Evolutionary conservation across 306 rosid species (phyloP).

Genomic region (Pterocarpus macrocarpus): DNA sequence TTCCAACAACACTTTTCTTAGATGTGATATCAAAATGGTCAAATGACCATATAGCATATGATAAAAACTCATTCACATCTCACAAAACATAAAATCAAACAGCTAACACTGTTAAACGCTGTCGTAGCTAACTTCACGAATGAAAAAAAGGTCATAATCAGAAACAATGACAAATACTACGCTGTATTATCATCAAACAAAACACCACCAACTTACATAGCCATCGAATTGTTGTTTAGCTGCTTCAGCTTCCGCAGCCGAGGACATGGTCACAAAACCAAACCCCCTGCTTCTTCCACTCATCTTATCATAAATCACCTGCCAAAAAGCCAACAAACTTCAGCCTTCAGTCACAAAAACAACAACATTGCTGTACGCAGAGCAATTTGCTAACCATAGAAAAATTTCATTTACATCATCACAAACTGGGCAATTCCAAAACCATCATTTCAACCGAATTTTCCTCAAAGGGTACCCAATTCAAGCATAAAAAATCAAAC

Average conservation of each 20-base stretch:
- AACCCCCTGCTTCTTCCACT: conserved; percentile 96
- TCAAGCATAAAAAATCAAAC: neutral
- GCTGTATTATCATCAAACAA: neutral
- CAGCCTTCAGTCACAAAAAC: neutral
- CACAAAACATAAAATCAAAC: neutral
- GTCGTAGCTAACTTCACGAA: neutral
- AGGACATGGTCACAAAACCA: conserved; percentile 96
- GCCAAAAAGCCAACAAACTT: conserved; percentile 8
- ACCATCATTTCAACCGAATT: neutral
- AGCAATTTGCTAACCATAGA: neutral
- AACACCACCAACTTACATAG: conserved; percentile 69
- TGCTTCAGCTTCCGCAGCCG: conserved; percentile 70
- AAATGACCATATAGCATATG: conserved; percentile 12
- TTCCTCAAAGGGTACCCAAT: neutral
- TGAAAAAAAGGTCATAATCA: neutral
- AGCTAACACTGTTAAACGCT: neutral
- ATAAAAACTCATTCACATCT: neutral
- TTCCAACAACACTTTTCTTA: conserved; percentile 33
- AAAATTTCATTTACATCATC: neutral
- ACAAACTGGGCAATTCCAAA: neutral
- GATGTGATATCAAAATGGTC: conserved; percentile 8
- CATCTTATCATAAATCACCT: conserved; percentile 91
- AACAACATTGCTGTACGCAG: neutral
- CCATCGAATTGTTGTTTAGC: conserved; percentile 90
- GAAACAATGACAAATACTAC: neutral